phyloP scores from a whole-genome alignment of 495 filamentous ascomycete species.

The Parathielavia appendiculata region DNA sequence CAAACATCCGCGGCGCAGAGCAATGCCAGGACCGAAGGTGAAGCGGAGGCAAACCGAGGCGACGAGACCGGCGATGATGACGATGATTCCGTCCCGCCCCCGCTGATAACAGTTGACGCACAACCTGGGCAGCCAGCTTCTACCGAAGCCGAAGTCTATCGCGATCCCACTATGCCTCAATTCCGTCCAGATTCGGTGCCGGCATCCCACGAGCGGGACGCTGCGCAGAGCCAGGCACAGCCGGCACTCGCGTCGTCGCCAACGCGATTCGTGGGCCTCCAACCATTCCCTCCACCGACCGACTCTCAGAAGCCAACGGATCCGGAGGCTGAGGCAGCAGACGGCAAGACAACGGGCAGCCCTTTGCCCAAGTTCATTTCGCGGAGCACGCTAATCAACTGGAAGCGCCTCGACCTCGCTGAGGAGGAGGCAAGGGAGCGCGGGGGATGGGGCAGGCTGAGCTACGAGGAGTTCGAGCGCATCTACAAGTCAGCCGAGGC shows the following conservation, averaged over 20 bases:
- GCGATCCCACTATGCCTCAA: slow-evolving; percentile 68
- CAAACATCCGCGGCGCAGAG: neutral
- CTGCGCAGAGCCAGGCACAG: neutral
- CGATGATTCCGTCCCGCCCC: slow-evolving; percentile 7
- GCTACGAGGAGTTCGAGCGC: slow-evolving; percentile 65
- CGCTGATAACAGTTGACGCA: neutral
- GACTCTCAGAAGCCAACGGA: neutral
- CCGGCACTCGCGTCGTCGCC: neutral
- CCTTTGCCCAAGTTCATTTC: slow-evolving; percentile 19
- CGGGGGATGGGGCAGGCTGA: slow-evolving; percentile 69
- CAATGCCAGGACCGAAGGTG: neutral
- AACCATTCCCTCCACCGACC: neutral
- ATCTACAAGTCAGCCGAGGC: slow-evolving; percentile 62
- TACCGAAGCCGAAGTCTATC: slow-evolving; percentile 23
- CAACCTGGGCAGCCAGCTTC: neutral
- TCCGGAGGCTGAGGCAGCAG: neutral
- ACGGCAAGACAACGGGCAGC: neutral
- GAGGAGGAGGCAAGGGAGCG: slow-evolving; percentile 60
- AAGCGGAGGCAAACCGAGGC: slow-evolving; percentile 5
- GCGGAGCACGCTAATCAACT: slow-evolving; percentile 37
- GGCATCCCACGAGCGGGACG: neutral
- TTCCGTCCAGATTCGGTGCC: slow-evolving; percentile 40
- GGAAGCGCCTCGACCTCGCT: slow-evolving; percentile 56
- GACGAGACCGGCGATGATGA: slow-evolving; percentile 22
- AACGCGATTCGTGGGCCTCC: neutral